These are phyloP conservation scores for Ceratobasidium sp. DNA, from an alignment of 1,284 basidiomycete species.

Conservation along the genomic window DNA sequence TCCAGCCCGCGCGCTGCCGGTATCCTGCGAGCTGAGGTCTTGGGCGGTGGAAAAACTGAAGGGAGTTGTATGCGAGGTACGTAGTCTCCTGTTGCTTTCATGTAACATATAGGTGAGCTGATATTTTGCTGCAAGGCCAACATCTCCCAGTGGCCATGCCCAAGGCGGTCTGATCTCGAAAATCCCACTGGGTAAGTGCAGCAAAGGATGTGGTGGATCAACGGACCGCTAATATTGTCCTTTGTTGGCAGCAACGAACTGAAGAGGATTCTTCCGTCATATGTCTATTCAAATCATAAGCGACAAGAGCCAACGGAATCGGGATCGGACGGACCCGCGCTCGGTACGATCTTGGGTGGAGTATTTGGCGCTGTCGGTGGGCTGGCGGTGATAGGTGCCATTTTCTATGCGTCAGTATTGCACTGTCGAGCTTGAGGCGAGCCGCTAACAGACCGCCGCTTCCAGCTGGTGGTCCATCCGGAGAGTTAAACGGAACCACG, in stretches of 20 bases:
- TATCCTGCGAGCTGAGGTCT: background rate
- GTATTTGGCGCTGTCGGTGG: conserved; percentile 32
- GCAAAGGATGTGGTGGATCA: too few relatives aligned
- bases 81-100: background rate
- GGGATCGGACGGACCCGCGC: conserved; percentile 4
- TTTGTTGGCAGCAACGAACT: background rate
- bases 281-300: background rate
- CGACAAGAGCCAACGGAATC: background rate
- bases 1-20: conserved; percentile 1
- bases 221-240: too few relatives aligned
- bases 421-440: too few relatives aligned
- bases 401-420: conserved; percentile 38
- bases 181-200: background rate
- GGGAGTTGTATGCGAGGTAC: conserved; percentile 28
- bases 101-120: background rate
- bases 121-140: background rate
- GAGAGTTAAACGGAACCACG: background rate
- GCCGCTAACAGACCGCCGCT: too few relatives aligned
- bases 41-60: background rate
- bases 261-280: background rate
- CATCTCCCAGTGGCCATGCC: background rate
- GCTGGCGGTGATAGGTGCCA: conserved; percentile 20
- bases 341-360: conserved; percentile 25
- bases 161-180: background rate
- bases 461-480: conserved; percentile 22